These are phyloP conservation scores for Neofusicoccum ribis DNA, from an alignment of 2,329 filamentous ascomycete species.

Conservation along the genomic window DNA sequence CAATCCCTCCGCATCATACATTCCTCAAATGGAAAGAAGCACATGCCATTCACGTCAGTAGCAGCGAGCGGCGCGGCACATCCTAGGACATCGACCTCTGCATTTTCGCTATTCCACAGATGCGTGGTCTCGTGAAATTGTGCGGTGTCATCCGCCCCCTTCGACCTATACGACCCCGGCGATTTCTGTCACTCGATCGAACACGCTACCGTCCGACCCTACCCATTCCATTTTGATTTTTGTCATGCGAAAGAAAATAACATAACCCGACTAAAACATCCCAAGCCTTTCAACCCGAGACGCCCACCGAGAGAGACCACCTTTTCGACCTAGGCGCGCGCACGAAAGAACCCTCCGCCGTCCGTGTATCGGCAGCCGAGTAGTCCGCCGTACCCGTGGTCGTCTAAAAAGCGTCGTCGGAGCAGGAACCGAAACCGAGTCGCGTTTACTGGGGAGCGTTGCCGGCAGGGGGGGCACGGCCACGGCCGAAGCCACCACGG, in stretches of 20 bases:
- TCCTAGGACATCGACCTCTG: constrained; percentile 19
- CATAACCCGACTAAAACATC: constrained; percentile 10
- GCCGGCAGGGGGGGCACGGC: constrained; percentile 11
- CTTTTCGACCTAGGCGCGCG: constrained; percentile 1
- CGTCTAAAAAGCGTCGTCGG: constrained; percentile 7
- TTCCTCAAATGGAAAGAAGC: background rate
- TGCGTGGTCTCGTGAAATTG: constrained; percentile 19
- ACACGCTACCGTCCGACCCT: constrained; percentile 51
- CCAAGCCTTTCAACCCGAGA: constrained; percentile 20
- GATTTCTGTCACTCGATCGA: constrained; percentile 52
- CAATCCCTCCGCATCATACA: constrained; percentile 3
- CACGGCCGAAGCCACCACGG: constrained; percentile 43
- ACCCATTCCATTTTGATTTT: constrained; percentile 27
- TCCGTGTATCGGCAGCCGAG: background rate
- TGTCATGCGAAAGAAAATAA: constrained; percentile 17
- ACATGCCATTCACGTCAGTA: background rate
- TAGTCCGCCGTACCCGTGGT: constrained; percentile 1
- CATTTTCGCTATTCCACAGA: constrained; percentile 21
- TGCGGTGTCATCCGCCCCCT: constrained; percentile 35
- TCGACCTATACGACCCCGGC: constrained; percentile 50
- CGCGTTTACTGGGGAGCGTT: constrained; percentile 20
- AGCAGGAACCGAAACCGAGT: constrained; percentile 5
- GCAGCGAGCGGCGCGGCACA: background rate
- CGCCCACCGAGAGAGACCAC: constrained; percentile 11
- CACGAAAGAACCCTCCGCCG: background rate